phyloP scores from a whole-genome alignment of 805 yeast genomes.

The Nakazawaea siamensis region DNA sequence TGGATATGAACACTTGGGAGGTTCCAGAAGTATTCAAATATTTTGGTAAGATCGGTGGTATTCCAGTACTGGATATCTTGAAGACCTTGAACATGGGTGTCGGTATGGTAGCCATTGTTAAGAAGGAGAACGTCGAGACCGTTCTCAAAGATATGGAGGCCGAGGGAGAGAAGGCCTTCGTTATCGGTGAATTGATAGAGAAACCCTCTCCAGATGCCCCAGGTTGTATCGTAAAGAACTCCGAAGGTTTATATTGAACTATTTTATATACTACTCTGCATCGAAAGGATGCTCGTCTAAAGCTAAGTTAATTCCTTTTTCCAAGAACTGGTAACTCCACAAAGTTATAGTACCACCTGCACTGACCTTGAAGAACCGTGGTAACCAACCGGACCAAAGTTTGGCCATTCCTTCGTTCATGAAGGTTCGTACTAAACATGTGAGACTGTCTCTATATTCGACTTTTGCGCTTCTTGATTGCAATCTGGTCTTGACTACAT shows the following conservation, averaged over 20 bases:
- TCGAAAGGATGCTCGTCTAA: conserved; percentile 28
- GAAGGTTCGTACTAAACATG: conserved; percentile 41
- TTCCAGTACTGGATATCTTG: conserved; percentile 74
- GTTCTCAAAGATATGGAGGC: conserved; percentile 44
- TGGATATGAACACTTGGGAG: conserved; percentile 76
- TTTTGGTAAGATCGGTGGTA: conserved; percentile 88
- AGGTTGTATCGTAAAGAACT: conserved; percentile 52
- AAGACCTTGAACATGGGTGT: conserved; percentile 95
- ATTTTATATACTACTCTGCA: conserved; percentile 3
- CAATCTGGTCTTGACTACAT: conserved; percentile 79
- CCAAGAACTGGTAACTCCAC: conserved; percentile 51
- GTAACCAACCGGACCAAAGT: conserved; percentile 54
- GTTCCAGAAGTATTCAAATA: conserved; percentile 88
- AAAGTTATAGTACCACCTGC: conserved; percentile 65
- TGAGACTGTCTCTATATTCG: conserved; percentile 52
- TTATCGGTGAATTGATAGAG: conserved; percentile 51
- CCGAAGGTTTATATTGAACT: conserved; percentile 30
- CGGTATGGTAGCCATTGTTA: conserved; percentile 91
- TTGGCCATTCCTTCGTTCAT: conserved; percentile 36
- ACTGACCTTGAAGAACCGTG: conserved; percentile 63
- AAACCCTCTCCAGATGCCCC: conserved; percentile 40
- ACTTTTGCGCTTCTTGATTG: conserved; percentile 64
- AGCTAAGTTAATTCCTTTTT: conserved; percentile 32
- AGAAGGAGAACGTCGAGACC: conserved; percentile 51
- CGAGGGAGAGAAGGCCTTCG: conserved; percentile 70